phyloP scores from a whole-genome alignment of 106 monocot genomes.

The Narthecium ossifragum region DNA sequence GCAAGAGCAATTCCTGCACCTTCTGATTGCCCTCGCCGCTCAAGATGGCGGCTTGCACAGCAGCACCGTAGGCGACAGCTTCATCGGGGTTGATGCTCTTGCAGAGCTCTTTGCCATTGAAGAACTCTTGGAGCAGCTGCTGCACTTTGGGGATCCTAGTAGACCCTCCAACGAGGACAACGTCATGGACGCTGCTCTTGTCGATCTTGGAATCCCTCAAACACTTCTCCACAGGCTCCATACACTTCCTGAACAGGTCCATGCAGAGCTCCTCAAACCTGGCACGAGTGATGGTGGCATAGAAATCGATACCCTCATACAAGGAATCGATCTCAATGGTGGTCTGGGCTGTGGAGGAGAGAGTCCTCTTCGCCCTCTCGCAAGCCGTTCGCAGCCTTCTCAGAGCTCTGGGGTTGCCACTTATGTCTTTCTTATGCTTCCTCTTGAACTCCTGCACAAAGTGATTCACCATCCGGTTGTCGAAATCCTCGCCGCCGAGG shows the following conservation, averaged over 20 bases:
- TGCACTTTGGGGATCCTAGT: conserved; percentile 36
- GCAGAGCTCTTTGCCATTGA: conserved; percentile 52
- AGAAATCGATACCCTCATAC: conserved; percentile 20
- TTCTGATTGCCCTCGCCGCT: conserved; percentile 65
- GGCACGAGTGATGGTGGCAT: conserved; percentile 22
- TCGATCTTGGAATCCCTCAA: conserved; percentile 27
- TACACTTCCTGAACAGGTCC: conserved; percentile 41
- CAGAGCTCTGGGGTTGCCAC: conserved; percentile 60
- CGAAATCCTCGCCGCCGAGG: conserved; percentile 80
- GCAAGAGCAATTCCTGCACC: conserved; percentile 40
- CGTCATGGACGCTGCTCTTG: conserved; percentile 23
- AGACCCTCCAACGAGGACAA: conserved; percentile 33
- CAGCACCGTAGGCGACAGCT: conserved; percentile 36
- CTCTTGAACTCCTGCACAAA: conserved; percentile 83
- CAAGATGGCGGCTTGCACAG: conserved; percentile 44
- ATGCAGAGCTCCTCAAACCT: conserved; percentile 45
- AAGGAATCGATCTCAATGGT: conserved; percentile 19
- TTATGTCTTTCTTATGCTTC: conserved; percentile 88
- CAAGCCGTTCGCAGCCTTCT: conserved; percentile 47
- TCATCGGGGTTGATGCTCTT: conserved; percentile 47
- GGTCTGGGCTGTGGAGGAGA: conserved; percentile 32
- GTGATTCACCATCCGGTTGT: conserved; percentile 82
- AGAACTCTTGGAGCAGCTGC: conserved; percentile 21
- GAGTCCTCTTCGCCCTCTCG: conserved; percentile 44
- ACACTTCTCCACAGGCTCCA: conserved; percentile 32